These are phyloP conservation scores for Blastocrithidia nonstop DNA, from an alignment of 208 protist species.

Conservation along the genomic window DNA sequence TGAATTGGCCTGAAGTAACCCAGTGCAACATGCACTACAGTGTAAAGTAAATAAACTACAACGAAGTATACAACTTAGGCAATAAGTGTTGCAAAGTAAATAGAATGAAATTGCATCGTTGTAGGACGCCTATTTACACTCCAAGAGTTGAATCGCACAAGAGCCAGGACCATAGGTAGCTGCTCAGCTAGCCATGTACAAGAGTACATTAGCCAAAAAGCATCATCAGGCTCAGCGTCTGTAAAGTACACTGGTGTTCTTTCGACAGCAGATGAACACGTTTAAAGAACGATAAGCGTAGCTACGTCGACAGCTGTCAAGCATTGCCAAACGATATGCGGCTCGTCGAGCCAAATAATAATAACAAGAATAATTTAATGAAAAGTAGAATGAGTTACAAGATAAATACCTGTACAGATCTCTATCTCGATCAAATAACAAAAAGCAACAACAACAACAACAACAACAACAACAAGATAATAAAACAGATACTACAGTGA, in stretches of 20 bases:
- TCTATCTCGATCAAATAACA: neutral
- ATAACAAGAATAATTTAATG: neutral
- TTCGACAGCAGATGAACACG: conserved; percentile 42
- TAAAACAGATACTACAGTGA: no score
- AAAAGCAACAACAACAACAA: neutral
- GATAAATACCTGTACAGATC: conserved; percentile 38
- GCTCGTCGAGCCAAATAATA: conserved; percentile 6
- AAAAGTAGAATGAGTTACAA: conserved; percentile 5
- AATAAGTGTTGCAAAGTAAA: no score
- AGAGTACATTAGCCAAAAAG: neutral
- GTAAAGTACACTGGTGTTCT: conserved; percentile 17
- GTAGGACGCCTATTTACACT: neutral
- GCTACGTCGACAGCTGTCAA: conserved; percentile 9
- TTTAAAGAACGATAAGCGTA: conserved; percentile 19
- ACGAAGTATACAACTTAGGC: no score
- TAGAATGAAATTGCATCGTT: neutral
- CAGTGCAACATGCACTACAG: no score
- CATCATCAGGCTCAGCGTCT: neutral
- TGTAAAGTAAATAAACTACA: no score
- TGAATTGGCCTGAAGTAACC: no score
- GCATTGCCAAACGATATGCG: conserved; percentile 18
- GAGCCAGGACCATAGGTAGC: no score
- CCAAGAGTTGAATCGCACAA: no score
- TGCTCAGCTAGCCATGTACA: conserved; percentile 17
- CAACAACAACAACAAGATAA: neutral